Evolutionary conservation across 1,284 basidiomycete species (phyloP).

Genomic region (Naganishia liquefaciens): DNA sequence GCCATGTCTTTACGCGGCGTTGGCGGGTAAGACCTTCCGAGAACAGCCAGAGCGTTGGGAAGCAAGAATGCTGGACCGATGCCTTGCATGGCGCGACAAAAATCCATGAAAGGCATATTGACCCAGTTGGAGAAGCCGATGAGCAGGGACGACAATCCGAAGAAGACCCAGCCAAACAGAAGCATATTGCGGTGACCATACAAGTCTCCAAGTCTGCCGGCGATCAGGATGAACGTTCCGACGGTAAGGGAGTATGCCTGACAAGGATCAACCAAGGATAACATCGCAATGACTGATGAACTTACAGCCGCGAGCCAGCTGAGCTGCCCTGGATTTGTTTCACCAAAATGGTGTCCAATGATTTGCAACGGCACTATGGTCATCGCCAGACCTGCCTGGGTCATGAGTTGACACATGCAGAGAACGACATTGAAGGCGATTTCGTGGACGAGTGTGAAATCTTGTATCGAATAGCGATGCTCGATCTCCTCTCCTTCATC

Average conservation of each 20-base stretch:
- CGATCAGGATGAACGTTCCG: slow-evolving; percentile 41
- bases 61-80: slow-evolving; percentile 41
- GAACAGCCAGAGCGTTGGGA: slow-evolving; percentile 40
- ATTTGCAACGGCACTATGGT: slow-evolving; percentile 39
- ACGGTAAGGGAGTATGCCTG: slow-evolving; percentile 38
- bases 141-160: slow-evolving; percentile 19
- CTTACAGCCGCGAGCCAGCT: slow-evolving; percentile 40
- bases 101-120: slow-evolving; percentile 33
- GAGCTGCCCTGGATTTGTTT: slow-evolving; percentile 36
- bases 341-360: slow-evolving; percentile 38
- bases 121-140: slow-evolving; percentile 12
- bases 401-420: slow-evolving; percentile 39
- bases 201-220: slow-evolving; percentile 41
- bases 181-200: slow-evolving; percentile 35
- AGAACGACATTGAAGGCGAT: slow-evolving; percentile 35
- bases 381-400: slow-evolving; percentile 41
- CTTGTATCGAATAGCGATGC: slow-evolving; percentile 22
- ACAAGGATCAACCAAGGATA: slow-evolving; percentile 14
- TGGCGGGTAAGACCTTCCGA: slow-evolving; percentile 41
- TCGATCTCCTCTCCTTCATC: slow-evolving; percentile 4
- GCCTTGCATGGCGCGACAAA: slow-evolving; percentile 40
- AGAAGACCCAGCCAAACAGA: slow-evolving; percentile 17
- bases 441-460: slow-evolving; percentile 29
- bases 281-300: slow-evolving; percentile 30
- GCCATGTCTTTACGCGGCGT: slow-evolving; percentile 35